phyloP scores from a whole-genome alignment of 2,329 filamentous ascomycete species.

The Ophiostoma tasmaniense region DNA sequence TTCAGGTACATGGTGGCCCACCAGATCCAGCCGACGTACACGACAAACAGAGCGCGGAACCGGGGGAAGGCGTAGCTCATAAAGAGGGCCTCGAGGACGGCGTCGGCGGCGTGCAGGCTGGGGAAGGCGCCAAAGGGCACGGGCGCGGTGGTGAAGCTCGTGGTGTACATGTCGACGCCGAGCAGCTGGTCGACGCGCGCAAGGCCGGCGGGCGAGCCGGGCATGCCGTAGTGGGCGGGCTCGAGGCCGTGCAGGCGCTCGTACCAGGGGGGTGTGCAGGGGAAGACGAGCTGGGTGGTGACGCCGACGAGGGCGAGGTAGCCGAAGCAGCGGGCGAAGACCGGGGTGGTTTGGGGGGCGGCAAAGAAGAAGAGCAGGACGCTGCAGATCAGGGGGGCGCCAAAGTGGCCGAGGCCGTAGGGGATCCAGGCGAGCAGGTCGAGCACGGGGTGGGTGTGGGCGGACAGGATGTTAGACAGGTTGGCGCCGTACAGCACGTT shows the following conservation, averaged over 20 bases:
- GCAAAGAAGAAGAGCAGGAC: slow-evolving; percentile 78
- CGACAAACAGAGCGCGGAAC: slow-evolving; percentile 68
- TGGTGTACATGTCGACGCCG: slow-evolving; percentile 86
- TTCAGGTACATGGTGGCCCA: slow-evolving; percentile 98
- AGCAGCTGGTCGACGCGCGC: slow-evolving; percentile 84
- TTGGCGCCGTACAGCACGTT: slow-evolving; percentile 96
- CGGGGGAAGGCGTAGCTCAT: slow-evolving; percentile 87
- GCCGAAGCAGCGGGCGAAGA: slow-evolving; percentile 80
- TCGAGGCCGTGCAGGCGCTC: slow-evolving; percentile 87
- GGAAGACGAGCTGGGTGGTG: slow-evolving; percentile 79
- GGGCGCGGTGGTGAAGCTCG: slow-evolving; percentile 80
- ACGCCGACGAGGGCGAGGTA: slow-evolving; percentile 89
- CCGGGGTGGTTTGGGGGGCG: slow-evolving; percentile 73
- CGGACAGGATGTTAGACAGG: slow-evolving; percentile 88
- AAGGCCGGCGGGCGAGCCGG: slow-evolving; percentile 79
- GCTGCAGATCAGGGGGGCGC: slow-evolving; percentile 71
- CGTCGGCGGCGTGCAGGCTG: slow-evolving; percentile 81
- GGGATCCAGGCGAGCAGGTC: slow-evolving; percentile 89
- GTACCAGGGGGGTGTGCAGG: slow-evolving; percentile 94
- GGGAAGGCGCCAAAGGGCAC: slow-evolving; percentile 94
- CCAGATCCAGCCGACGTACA: slow-evolving; percentile 89
- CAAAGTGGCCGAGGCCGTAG: slow-evolving; percentile 87
- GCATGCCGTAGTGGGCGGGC: slow-evolving; percentile 86
- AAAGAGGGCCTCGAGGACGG: slow-evolving; percentile 82
- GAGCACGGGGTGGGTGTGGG: slow-evolving; percentile 73